Conservation (phyloP, 495 filamentous ascomycete genomes). For the Aspergillus carlsbadensis region DNA sequence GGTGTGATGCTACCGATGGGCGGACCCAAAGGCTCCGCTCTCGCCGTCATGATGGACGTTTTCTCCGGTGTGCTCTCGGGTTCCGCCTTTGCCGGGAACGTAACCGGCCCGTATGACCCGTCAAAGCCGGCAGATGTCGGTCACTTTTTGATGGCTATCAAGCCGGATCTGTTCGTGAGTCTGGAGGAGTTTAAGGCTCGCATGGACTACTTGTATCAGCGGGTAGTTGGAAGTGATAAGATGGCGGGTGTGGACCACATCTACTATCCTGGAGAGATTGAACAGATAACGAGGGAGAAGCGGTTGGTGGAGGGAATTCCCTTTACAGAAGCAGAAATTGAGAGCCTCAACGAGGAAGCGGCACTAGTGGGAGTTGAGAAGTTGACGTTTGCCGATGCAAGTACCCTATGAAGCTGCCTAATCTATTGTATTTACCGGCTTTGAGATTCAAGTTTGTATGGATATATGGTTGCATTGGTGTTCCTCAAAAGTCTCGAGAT, state of each 20-base stretch:
- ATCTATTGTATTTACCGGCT: constrained; percentile 5
- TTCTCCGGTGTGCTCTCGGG: constrained; percentile 75
- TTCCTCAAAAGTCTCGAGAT: too few species aligned
- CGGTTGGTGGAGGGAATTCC: constrained; percentile 62
- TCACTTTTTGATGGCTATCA: constrained; percentile 73
- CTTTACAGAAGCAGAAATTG: constrained; percentile 62
- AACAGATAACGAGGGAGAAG: constrained; percentile 59
- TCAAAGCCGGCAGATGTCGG: constrained; percentile 68
- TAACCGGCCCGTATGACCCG: constrained; percentile 71
- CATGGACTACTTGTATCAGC: constrained; percentile 68
- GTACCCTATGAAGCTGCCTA: neutral
- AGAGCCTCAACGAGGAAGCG: constrained; percentile 66
- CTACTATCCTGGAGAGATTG: constrained; percentile 78
- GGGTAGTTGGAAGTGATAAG: constrained; percentile 62
- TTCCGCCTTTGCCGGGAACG: constrained; percentile 68
- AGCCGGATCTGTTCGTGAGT: constrained; percentile 74
- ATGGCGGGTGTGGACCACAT: constrained; percentile 71
- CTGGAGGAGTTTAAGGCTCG: constrained; percentile 65
- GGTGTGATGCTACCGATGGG: constrained; percentile 82
- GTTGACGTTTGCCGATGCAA: constrained; percentile 19
- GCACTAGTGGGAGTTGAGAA: constrained; percentile 47
- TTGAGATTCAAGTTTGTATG: too few species aligned
- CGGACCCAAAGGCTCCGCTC: constrained; percentile 69
- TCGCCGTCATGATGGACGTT: constrained; percentile 82
- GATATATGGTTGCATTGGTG: too few species aligned